Evolutionary conservation across 192 early-diverging fungal species (phyloP).

Genomic region (Podochytrium sp.): DNA sequence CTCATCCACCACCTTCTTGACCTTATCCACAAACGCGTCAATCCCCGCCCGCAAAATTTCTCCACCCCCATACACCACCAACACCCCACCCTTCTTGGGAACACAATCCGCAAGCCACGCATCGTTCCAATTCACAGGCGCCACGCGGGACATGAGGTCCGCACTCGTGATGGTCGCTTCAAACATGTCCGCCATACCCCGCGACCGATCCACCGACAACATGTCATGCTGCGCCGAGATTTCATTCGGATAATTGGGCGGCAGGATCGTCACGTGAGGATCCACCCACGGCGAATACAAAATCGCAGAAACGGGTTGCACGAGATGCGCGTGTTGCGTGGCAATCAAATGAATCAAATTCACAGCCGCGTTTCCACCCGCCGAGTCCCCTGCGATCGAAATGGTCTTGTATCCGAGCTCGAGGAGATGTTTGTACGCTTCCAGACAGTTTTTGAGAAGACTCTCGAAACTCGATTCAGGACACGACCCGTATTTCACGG

Average conservation of each 20-base stretch:
- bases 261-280: conserved; percentile 14
- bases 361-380: conserved; percentile 17
- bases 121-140: not conserved
- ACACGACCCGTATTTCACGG: not conserved
- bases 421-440: conserved; percentile 9
- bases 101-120: not conserved
- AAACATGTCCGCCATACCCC: conserved; percentile 1
- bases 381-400: conserved; percentile 16
- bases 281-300: not conserved
- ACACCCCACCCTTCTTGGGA: not conserved
- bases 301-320: conserved; percentile 18
- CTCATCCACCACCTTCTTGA: not conserved
- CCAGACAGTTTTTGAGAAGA: not conserved
- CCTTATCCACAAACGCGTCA: conserved; percentile 5
- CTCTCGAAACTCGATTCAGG: conserved; percentile 2
- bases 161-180: not conserved
- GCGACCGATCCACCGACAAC: not conserved
- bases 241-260: conserved; percentile 10
- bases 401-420: not conserved
- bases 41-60: not conserved
- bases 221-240: not conserved
- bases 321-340: not conserved
- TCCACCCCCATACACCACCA: conserved; percentile 16
- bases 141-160: not conserved
- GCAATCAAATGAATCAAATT: not conserved